These are phyloP conservation scores for Fusarium pseudocircinatum DNA, from an alignment of 2,329 filamentous ascomycete genomes.

Conservation along the genomic window DNA sequence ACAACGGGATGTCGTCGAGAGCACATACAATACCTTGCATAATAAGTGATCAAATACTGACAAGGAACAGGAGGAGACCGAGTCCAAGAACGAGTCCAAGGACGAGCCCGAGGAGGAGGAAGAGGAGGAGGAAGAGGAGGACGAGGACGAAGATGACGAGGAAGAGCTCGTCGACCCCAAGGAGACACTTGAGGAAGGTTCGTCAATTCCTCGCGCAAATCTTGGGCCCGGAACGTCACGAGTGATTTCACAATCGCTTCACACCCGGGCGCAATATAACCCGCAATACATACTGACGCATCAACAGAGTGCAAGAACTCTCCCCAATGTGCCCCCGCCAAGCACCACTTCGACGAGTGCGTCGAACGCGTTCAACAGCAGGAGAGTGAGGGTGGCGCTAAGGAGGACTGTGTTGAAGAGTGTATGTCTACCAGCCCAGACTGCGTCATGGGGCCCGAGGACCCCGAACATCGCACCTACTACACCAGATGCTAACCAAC, in stretches of 20 bases:
- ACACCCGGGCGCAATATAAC: slow-evolving; percentile 7
- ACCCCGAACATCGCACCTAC: background rate
- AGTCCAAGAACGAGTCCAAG: slow-evolving; percentile 61
- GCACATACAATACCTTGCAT: background rate
- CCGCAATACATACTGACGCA: slow-evolving; percentile 34
- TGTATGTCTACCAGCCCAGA: slow-evolving; percentile 67
- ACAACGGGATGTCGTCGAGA: background rate
- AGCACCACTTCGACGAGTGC: slow-evolving; percentile 99
- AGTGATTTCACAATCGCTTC: slow-evolving; percentile 35
- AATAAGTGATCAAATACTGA: slow-evolving; percentile 23
- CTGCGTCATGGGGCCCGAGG: slow-evolving; percentile 11
- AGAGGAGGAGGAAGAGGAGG: slow-evolving; percentile 61
- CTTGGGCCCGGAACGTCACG: slow-evolving; percentile 8
- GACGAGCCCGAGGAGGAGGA: slow-evolving; percentile 48
- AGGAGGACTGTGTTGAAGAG: slow-evolving; percentile 99
- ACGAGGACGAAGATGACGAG: slow-evolving; percentile 75
- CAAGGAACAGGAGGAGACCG: slow-evolving; percentile 49
- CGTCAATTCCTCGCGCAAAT: slow-evolving; percentile 51
- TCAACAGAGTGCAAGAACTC: slow-evolving; percentile 86
- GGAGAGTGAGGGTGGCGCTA: slow-evolving; percentile 75
- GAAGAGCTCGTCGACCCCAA: slow-evolving; percentile 89
- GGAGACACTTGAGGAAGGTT: slow-evolving; percentile 91
- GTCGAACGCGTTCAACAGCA: slow-evolving; percentile 81
- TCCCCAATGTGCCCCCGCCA: slow-evolving; percentile 82
- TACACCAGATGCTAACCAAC: slow-evolving; percentile 23